Conservation (phyloP, 352 stramenopile genomes). For the Pythium pyrilobum region DNA sequence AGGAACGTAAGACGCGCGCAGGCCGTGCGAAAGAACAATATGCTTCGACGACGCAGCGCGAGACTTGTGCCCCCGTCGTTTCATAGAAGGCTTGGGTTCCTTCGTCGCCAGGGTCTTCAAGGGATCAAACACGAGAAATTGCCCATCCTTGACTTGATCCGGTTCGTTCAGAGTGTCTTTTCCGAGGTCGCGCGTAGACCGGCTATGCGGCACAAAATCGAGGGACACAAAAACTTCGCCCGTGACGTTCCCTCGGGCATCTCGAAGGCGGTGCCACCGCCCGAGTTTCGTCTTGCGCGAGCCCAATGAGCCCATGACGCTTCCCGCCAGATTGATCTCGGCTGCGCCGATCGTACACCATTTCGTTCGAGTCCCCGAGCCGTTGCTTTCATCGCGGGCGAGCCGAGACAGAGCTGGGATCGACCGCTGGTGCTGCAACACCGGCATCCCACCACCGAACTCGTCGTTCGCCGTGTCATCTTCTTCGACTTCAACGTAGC, state of each 20-base stretch:
- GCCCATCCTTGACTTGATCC: slow-evolving; percentile 73
- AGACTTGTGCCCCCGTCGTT: slow-evolving; percentile 19
- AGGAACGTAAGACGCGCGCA: slow-evolving; percentile 79
- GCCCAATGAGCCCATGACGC: slow-evolving; percentile 73
- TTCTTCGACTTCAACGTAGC: slow-evolving; percentile 83
- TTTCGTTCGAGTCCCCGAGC: slow-evolving; percentile 39
- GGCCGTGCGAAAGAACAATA: slow-evolving; percentile 66
- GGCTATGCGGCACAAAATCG: slow-evolving; percentile 61
- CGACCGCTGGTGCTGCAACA: background rate
- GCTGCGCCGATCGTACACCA: slow-evolving; percentile 76
- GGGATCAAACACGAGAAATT: slow-evolving; percentile 85
- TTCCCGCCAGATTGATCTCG: slow-evolving; percentile 82
- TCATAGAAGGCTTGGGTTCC: slow-evolving; percentile 22
- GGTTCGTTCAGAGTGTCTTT: slow-evolving; percentile 44
- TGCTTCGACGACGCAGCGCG: slow-evolving; percentile 33
- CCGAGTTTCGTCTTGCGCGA: slow-evolving; percentile 59
- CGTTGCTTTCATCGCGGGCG: slow-evolving; percentile 47
- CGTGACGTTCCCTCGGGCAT: slow-evolving; percentile 70
- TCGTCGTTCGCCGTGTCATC: slow-evolving; percentile 42
- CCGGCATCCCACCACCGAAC: background rate
- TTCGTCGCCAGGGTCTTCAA: slow-evolving; percentile 71
- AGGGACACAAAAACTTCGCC: slow-evolving; percentile 82
- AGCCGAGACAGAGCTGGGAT: slow-evolving; percentile 15
- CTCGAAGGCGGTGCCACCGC: slow-evolving; percentile 80
- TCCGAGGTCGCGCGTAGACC: slow-evolving; percentile 14